Evolutionary conservation across 495 filamentous ascomycete genomes (phyloP), one percentile per base, ranked within the genome.

Genomic region (Daldinia childiae): DNA sequence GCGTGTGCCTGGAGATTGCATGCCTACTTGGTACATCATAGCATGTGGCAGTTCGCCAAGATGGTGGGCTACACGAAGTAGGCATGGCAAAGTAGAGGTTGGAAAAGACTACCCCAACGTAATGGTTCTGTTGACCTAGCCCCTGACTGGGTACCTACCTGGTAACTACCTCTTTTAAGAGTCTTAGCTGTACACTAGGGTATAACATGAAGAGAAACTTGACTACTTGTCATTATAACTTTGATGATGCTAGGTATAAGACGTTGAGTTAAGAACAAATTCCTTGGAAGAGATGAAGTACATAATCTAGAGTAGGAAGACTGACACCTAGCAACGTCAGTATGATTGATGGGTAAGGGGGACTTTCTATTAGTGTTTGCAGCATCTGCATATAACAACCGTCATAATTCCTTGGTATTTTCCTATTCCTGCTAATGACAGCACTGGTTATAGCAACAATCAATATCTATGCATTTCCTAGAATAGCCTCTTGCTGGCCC

Each of bases 1-100:
- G 50, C n/a, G 17, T 57, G 39, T 66, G 55, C 48, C 29, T 57
- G 57, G 6, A n/a, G 27, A 58, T 32, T 50, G 57, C 51, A 62
- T 71, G 15, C n/a, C 9, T 30, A 26, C 32, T 26, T 38, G 39
- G 48, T 3, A 50, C 11, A 27, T 39, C 21, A n/a, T 50, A 29
- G 34, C 43, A 17, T 41, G 55, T 43, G 30, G 9, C 43, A 24
- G 14, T 21, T 7, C 50, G 45, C 30, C 1, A 57, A 51, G 51
- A 52, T 66, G 36, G 57, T 60, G 30, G 51, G 57, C 29, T 62
- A 51, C 21, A 60, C 8, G 43, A 48, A 12, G 43, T 48, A 48
- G 19, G 19, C n/a, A 17, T 41, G 3, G 43, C 17, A 34, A 34
- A 7, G 38, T 8, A 34, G 54, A 11, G 17, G 54, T 1, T 17